Evolutionary conservation across 148 eudicot genomes (phyloP).

Genomic region (Suaeda aralocaspica): DNA sequence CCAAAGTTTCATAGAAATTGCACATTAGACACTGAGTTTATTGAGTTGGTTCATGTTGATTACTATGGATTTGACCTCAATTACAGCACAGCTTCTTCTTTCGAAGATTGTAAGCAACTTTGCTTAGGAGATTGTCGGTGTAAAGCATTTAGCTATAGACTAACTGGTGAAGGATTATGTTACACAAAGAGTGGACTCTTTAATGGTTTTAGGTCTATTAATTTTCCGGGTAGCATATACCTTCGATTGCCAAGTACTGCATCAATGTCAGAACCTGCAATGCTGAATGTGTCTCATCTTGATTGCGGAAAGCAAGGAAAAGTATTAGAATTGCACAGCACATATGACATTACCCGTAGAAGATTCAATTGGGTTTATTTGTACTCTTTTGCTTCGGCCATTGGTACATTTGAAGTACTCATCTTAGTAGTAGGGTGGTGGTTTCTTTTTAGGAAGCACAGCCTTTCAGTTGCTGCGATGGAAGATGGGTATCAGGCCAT

Average conservation of each 20-base stretch:
- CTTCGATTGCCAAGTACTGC: conserved; percentile 38
- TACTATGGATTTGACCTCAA: conserved; percentile 54
- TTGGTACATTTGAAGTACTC: conserved; percentile 44
- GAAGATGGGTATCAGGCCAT: conserved; percentile 55
- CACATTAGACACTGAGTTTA: conserved; percentile 32
- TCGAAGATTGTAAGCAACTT: conserved; percentile 32
- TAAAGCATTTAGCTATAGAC: conserved; percentile 45
- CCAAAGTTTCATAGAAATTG: conserved; percentile 38
- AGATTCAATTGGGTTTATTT: conserved; percentile 46
- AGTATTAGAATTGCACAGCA: conserved; percentile 7
- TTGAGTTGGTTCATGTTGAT: conserved; percentile 46
- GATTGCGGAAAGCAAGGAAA: conserved; percentile 27
- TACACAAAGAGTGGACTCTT: conserved; percentile 46
- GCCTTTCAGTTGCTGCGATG: conserved; percentile 33
- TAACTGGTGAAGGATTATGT: conserved; percentile 33
- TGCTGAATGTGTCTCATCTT: conserved; percentile 21
- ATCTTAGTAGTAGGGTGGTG: conserved; percentile 38
- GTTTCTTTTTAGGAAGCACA: conserved; percentile 39
- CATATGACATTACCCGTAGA: conserved; percentile 27
- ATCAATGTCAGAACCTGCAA: conserved; percentile 5
- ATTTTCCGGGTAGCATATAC: conserved; percentile 34
- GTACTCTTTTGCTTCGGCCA: conserved; percentile 39
- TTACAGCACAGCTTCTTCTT: conserved; percentile 5
- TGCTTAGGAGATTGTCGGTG: conserved; percentile 46
- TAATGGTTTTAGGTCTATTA: conserved; percentile 35